Base-by-base conservation (phyloP, 2,329 filamentous ascomycete genomes). In the Sordariomycetes sp. region DNA sequence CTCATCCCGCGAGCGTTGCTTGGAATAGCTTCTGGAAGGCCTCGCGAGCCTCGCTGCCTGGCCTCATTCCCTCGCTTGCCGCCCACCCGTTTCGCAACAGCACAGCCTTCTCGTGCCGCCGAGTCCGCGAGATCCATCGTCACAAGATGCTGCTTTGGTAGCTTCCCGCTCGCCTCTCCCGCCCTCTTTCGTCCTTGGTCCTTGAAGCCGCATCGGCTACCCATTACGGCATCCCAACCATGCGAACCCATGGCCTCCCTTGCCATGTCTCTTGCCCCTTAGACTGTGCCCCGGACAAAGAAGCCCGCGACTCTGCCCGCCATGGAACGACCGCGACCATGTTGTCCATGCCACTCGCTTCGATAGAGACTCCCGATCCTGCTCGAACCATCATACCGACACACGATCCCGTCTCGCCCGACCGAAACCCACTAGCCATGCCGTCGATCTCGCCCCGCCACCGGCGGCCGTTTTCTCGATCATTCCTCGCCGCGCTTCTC, bases 401-500 rank as follows among this genome's bases (percentile, higher is more conserved):
- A 6, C n/a, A 8, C 22, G 45, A 22, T 22, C 8, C 10, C 20
- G 45, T 5, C 45, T 12, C 20, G 45, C 10, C 45, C 45, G 45
- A 24, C 20, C 45, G 45, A 24, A 50, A 12, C 10, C 45, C 45
- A 20, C 10, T 22, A 22, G 20, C 45, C 20, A 50, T 22, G 45
- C 4, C 20, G n/a, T 24, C 57, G 24, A 54, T n/a, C 17, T 55
- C 22, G 34, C 22, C 53, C 12, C 51, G 51, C 25, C 36, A 20
- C 10, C 15, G 22, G 17, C 28, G 42, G 17, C 53, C 17, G 10
- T n/a, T 22, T 39, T 53, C 52, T 25, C 42, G 17, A 52, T 22
- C 52, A 15, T 39, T 60, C 35, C 51, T 60, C n/a, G 57, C 62
- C 48, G 60, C 62, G 52, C 54, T 72, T 60, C 59, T 76, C 56